phyloP scores from a whole-genome alignment of 257 asterid species.

The Misopates orontium region DNA sequence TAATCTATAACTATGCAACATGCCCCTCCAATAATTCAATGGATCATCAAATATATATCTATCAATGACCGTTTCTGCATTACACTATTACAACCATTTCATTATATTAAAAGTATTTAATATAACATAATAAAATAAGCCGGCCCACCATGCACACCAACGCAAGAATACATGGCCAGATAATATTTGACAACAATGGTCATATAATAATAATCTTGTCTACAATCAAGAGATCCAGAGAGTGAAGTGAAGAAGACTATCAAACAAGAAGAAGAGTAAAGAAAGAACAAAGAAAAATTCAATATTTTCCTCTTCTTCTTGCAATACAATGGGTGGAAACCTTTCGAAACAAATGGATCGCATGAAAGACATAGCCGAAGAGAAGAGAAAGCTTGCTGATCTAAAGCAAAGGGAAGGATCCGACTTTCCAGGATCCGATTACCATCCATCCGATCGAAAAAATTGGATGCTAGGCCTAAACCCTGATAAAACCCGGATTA shows the following conservation, averaged over 20 bases:
- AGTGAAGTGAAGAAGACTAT: background rate
- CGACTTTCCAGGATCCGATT: slow-evolving; percentile 66
- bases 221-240: background rate
- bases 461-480: slow-evolving; percentile 71
- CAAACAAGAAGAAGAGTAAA: slow-evolving; percentile 16
- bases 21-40: too few relatives aligned
- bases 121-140: too few relatives aligned
- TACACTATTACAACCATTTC: too few relatives aligned
- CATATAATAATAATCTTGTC: too few relatives aligned
- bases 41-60: too few relatives aligned
- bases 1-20: slow-evolving; percentile 1
- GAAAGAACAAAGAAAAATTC: too few relatives aligned
- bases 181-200: slow-evolving; percentile 20
- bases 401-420: slow-evolving; percentile 40
- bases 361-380: slow-evolving; percentile 45
- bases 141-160: slow-evolving; percentile 36
- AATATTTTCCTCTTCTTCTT: too few relatives aligned
- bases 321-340: slow-evolving; percentile 27
- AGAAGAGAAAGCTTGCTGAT: slow-evolving; percentile 55
- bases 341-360: slow-evolving; percentile 60
- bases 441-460: slow-evolving; percentile 51
- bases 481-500: slow-evolving; percentile 45
- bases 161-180: slow-evolving; percentile 14
- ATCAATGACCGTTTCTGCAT: too few relatives aligned
- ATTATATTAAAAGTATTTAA: too few relatives aligned